Percentiles rank a stretch among this genome's conserved stretches.
These are phyloP conservation scores for Penicillium ochrochloron DNA, from an alignment of 495 filamentous ascomycete genomes.

Conservation along the genomic window DNA sequence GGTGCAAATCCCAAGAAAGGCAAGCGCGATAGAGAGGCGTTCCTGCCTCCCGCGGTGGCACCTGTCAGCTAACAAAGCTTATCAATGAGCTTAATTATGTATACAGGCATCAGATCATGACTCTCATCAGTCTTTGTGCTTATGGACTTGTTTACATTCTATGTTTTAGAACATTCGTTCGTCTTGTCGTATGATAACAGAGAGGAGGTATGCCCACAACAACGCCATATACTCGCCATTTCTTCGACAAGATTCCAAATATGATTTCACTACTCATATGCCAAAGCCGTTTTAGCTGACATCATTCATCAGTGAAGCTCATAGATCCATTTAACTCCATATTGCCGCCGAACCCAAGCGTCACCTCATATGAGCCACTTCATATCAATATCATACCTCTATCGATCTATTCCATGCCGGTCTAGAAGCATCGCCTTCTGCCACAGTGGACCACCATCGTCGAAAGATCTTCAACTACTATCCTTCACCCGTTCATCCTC, in stretches of 20 bases:
- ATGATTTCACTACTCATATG: not conserved
- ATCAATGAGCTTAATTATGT: not conserved
- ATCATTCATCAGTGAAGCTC: not conserved
- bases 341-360: not conserved
- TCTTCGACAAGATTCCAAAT: not conserved
- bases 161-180: no score
- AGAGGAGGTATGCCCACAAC: not conserved
- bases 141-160: no score
- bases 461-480: not conserved
- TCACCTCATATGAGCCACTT: not conserved
- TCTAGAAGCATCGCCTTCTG: not conserved
- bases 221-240: not conserved
- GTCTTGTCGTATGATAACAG: no score
- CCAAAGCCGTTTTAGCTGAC: not conserved
- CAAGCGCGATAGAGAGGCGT: not conserved
- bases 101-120: no score
- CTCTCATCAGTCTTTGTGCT: no score
- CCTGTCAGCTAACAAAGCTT: conserved; percentile 1
- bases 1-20: not conserved
- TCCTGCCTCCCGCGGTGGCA: conserved; percentile 4
- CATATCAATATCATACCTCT: not conserved
- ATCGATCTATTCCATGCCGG: not conserved
- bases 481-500: not conserved
- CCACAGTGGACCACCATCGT: not conserved
- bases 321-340: not conserved